These are phyloP conservation scores for Rhododendron ovatum DNA, from an alignment of 148 eudicot genomes.

Conservation along the genomic window DNA sequence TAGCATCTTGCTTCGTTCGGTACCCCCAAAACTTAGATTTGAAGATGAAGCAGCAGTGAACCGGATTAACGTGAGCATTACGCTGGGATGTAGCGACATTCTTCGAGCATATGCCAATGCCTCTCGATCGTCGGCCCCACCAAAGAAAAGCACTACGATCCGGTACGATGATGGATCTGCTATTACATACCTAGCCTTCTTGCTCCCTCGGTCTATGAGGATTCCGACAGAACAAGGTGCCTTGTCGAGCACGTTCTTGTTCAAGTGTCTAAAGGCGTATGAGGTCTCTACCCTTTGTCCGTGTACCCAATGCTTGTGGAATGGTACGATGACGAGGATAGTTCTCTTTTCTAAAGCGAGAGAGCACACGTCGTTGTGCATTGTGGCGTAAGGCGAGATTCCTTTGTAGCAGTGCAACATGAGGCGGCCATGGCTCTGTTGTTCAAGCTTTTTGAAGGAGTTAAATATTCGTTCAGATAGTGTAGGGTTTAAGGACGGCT, in stretches of 20 bases:
- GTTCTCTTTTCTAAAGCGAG: slow-evolving; percentile 53
- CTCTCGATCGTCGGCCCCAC: slow-evolving; percentile 51
- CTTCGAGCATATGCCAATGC: slow-evolving; percentile 40
- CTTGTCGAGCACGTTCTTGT: slow-evolving; percentile 41
- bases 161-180: slow-evolving; percentile 19
- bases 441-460: slow-evolving; percentile 42
- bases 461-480: slow-evolving; percentile 47
- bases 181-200: slow-evolving; percentile 5
- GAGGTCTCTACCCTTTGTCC: slow-evolving; percentile 23
- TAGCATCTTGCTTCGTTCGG: slow-evolving; percentile 27
- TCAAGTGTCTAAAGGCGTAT: slow-evolving; percentile 32
- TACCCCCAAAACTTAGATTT: slow-evolving; percentile 20
- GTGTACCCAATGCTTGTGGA: slow-evolving; percentile 29
- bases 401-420: slow-evolving; percentile 38
- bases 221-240: slow-evolving; percentile 65
- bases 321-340: slow-evolving; percentile 45
- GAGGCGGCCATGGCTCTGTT: slow-evolving; percentile 25
- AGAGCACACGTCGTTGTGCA: slow-evolving; percentile 67
- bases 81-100: slow-evolving; percentile 31
- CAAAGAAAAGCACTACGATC: slow-evolving; percentile 48
- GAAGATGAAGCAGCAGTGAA: slow-evolving; percentile 16
- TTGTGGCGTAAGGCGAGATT: slow-evolving; percentile 50
- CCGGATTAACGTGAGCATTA: slow-evolving; percentile 28
- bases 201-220: slow-evolving; percentile 36
- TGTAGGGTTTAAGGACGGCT: slow-evolving; percentile 26